Evolutionary conservation across 768 basidiomycete genomes (phyloP), one percentile per base, ranked within the genome.

Genomic region (Tylopilus cervinicoccineus): DNA sequence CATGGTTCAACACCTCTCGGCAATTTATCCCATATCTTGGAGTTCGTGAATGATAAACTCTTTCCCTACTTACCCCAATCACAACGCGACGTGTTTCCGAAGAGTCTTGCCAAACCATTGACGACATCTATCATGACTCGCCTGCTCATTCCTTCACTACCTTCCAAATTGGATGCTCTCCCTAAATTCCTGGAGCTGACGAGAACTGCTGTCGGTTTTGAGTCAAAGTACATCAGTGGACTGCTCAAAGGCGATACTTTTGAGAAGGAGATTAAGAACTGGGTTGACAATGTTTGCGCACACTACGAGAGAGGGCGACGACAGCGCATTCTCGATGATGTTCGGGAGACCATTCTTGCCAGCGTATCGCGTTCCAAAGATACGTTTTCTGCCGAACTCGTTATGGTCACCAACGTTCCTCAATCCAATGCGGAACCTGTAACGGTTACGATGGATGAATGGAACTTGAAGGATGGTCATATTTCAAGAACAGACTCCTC

Each of bases 271-370:
- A 77, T 94, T 47, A 76, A 78, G 58, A 58, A 67, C 6, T 95
- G 93, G 88, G 78, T 76, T 4, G 76, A 83, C 41, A 77, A 79
- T 5, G 74, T 89, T 11, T 76, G 79, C 16, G 68, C 74, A 3
- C 88, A 91, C 64, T 95, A 93, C 63, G 92, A 93, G 63, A 80
- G 81, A 51, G 80, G 84, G 56, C 68, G 91, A 57, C 76, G 92
- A 13, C 68, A 78, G 28, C 71, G 73, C 43, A 79, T 93, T 38
- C 72, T 92, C 6, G 82, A 87, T 34, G 66, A 67, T n/a, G 76
- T 80, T 13, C 73, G 91, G 47, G 57, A 57, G 14, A 71, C 83
- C 37, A 73, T 92, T 17, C 52, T 82, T n/a, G 53, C 55, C n/a
- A 55, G 42, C 23, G 47, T 46, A 16, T 47, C 55, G 13, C 31